Evolutionary conservation across 768 basidiomycete genomes (phyloP).

Genomic region (Phanerochaete carnosa): DNA sequence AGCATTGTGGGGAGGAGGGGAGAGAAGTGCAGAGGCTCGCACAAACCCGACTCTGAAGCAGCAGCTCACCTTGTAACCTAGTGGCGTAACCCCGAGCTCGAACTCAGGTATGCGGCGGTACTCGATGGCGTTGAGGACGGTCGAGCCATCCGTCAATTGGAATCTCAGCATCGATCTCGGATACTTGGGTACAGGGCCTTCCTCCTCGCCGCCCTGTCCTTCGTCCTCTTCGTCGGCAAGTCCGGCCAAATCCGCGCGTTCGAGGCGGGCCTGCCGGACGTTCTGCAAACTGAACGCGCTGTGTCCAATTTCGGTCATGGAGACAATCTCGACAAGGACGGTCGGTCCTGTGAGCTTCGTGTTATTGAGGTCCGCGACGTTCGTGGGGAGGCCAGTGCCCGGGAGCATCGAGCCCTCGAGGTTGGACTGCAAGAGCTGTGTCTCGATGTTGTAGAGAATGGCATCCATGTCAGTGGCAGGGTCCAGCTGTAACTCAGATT

Average conservation of each 20-base stretch:
- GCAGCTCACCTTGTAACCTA: constrained; percentile 79
- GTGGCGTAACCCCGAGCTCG: constrained; percentile 67
- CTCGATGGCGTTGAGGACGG: constrained; percentile 72
- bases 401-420: constrained; percentile 67
- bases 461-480: constrained; percentile 44
- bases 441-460: constrained; percentile 54
- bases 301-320: constrained; percentile 79
- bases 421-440: constrained; percentile 70
- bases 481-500: constrained; percentile 42
- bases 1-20: not conserved
- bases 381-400: constrained; percentile 62
- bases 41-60: not conserved
- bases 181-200: constrained; percentile 78
- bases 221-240: constrained; percentile 42
- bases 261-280: constrained; percentile 58
- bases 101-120: constrained; percentile 64
- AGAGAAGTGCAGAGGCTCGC: not conserved
- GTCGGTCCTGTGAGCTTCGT: constrained; percentile 40
- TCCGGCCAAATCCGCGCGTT: constrained; percentile 49
- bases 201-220: constrained; percentile 53
- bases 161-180: constrained; percentile 77
- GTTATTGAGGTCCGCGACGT: constrained; percentile 36
- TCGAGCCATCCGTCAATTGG: constrained; percentile 75
- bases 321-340: constrained; percentile 70
- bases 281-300: constrained; percentile 82